Conservation (phyloP, 1,284 basidiomycete genomes). For the Cystobasidium sp. region DNA sequence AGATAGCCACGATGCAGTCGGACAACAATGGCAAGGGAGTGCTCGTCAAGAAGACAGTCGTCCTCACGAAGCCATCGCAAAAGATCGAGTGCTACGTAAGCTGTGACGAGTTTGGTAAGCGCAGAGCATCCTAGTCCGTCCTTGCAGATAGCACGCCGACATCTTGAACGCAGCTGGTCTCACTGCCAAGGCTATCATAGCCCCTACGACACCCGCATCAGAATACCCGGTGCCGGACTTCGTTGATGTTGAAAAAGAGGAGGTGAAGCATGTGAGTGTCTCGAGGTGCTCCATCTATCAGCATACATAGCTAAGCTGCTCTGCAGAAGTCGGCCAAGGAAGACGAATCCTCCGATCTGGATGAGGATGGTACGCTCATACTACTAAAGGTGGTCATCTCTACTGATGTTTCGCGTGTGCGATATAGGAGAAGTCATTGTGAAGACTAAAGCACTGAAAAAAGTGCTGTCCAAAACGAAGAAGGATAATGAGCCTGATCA, state of each 20-base stretch:
- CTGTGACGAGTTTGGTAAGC: conserved; percentile 50
- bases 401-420: neutral
- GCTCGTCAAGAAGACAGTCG: conserved; percentile 47
- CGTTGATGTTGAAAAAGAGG: neutral
- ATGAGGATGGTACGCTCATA: conserved; percentile 6
- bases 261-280: neutral
- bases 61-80: conserved; percentile 53
- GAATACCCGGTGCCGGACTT: conserved; percentile 16
- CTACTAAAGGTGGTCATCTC: neutral
- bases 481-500: neutral
- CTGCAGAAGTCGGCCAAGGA: neutral
- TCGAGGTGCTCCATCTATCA: neutral
- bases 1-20: conserved; percentile 24
- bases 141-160: neutral
- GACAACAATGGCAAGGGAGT: conserved; percentile 36
- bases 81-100: conserved; percentile 50
- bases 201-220: conserved; percentile 1
- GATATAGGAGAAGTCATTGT: conserved; percentile 9
- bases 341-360: neutral
- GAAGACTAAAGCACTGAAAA: conserved; percentile 5
- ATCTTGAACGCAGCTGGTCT: conserved; percentile 6
- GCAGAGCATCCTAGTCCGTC: conserved; percentile 7
- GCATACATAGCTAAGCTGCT: neutral
- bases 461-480: neutral
- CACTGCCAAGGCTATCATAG: conserved; percentile 1